These are phyloP conservation scores for Coix lacrymajobi DNA, from an alignment of 176 grass and related monocot genomes.

Conservation along the genomic window DNA sequence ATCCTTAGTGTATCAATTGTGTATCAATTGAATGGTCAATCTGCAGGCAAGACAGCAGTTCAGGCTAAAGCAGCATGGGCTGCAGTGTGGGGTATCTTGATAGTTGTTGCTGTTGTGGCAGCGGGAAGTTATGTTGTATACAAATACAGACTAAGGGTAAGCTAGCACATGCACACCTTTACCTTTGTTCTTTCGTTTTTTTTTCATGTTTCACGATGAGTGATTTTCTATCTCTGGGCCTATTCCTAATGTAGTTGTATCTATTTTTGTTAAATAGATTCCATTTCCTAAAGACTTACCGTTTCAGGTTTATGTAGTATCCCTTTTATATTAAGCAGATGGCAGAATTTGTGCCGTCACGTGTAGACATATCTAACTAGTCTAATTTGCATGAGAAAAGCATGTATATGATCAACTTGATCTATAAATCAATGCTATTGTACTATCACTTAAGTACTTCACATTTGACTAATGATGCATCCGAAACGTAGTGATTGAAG, in stretches of 20 bases:
- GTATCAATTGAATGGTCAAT: conserved; percentile 24
- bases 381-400: neutral
- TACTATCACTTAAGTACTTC: neutral
- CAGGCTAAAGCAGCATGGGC: conserved; percentile 64
- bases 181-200: neutral
- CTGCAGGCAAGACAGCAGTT: conserved; percentile 58
- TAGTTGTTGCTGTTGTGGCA: conserved; percentile 36
- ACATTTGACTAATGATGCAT: neutral
- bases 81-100: conserved; percentile 62
- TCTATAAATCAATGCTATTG: neutral
- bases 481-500: neutral
- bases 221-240: neutral
- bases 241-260: neutral
- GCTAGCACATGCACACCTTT: conserved; percentile 1
- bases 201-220: neutral
- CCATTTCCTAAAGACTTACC: neutral
- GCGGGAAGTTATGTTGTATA: conserved; percentile 57
- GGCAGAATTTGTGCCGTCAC: neutral
- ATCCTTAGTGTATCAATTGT: neutral
- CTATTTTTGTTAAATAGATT: neutral
- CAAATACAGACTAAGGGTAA: conserved; percentile 85
- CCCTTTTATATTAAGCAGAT: neutral
- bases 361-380: neutral
- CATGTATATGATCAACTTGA: neutral
- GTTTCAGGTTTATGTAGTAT: neutral